Conservation (phyloP, 257 asterid species). For the Ehretia macrophylla region DNA sequence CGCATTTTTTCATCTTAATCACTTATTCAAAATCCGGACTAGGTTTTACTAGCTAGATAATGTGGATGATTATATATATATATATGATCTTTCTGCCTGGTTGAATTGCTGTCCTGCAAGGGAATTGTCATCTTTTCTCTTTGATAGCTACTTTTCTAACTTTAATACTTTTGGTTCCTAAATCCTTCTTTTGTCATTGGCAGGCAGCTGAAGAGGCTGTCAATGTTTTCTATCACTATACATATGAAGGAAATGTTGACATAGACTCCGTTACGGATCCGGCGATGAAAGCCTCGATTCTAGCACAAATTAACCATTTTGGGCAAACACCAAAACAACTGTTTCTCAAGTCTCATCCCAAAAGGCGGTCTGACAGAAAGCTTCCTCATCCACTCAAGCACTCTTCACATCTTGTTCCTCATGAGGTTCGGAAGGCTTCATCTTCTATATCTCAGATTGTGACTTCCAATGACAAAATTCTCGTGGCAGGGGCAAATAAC, state of each 20-base stretch:
- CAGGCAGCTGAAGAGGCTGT: slow-evolving; percentile 99
- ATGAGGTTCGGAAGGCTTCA: slow-evolving; percentile 68
- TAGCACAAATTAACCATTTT: slow-evolving; percentile 97
- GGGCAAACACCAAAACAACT: slow-evolving; percentile 98
- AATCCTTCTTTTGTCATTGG: slow-evolving; percentile 19
- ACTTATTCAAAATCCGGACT: too few relatives aligned
- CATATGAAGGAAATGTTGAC: slow-evolving; percentile 98
- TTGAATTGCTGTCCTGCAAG: too few relatives aligned
- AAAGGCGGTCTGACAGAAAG: slow-evolving; percentile 80
- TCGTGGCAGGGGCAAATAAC: slow-evolving; percentile 68
- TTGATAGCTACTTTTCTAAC: too few relatives aligned
- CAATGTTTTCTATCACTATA: slow-evolving; percentile 96
- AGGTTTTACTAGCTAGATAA: too few relatives aligned
- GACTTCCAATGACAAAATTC: slow-evolving; percentile 65
- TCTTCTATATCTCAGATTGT: slow-evolving; percentile 80
- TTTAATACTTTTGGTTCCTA: neutral
- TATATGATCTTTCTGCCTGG: too few relatives aligned
- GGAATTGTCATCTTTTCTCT: too few relatives aligned
- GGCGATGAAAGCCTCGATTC: slow-evolving; percentile 96
- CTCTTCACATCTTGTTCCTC: slow-evolving; percentile 67
- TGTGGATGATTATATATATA: too few relatives aligned
- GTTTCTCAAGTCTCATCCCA: slow-evolving; percentile 83
- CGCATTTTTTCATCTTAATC: too few relatives aligned
- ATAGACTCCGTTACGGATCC: slow-evolving; percentile 96
- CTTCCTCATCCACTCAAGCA: slow-evolving; percentile 74